Conservation (phyloP, 2,329 filamentous ascomycete species). For the Trichoderma cornu-damae region DNA sequence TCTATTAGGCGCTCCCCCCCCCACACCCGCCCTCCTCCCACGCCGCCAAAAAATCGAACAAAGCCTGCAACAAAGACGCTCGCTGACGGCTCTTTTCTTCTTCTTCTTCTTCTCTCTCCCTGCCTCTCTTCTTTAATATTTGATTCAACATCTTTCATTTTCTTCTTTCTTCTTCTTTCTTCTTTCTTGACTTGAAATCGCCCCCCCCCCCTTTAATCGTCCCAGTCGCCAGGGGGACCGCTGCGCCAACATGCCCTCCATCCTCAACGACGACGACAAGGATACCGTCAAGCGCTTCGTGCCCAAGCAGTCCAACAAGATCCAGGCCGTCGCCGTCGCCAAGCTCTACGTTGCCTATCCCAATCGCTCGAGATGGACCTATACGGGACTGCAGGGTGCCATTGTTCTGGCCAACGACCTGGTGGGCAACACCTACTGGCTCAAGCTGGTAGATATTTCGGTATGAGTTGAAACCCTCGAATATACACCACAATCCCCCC, state of each 20-base stretch:
- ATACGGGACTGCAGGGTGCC: conserved; percentile 88
- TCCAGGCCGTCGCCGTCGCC: conserved; percentile 89
- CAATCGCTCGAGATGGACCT: conserved; percentile 80
- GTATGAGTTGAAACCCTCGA: conserved; percentile 44
- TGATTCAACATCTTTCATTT: too few species aligned
- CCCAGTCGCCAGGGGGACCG: conserved; percentile 3
- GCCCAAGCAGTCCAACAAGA: conserved; percentile 93
- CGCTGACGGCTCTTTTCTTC: not conserved
- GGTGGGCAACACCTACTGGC: conserved; percentile 92
- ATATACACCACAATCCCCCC: too few species aligned
- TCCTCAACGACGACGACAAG: conserved; percentile 90
- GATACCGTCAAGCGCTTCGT: conserved; percentile 92
- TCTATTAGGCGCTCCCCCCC: conserved; percentile 15
- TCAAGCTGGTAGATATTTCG: conserved; percentile 95
- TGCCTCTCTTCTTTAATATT: not conserved
- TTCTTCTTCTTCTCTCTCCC: not conserved
- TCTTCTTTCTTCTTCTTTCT: not conserved
- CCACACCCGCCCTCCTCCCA: too few species aligned
- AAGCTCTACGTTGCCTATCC: conserved; percentile 91
- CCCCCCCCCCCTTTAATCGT: not conserved
- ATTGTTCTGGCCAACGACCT: conserved; percentile 88
- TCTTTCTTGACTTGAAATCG: not conserved
- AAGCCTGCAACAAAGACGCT: conserved; percentile 5
- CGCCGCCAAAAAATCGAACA: conserved; percentile 13
- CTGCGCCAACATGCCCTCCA: conserved; percentile 49